These are phyloP conservation scores for Zymoseptoria crescenta DNA, from an alignment of 2,329 filamentous ascomycete species.

Conservation along the genomic window DNA sequence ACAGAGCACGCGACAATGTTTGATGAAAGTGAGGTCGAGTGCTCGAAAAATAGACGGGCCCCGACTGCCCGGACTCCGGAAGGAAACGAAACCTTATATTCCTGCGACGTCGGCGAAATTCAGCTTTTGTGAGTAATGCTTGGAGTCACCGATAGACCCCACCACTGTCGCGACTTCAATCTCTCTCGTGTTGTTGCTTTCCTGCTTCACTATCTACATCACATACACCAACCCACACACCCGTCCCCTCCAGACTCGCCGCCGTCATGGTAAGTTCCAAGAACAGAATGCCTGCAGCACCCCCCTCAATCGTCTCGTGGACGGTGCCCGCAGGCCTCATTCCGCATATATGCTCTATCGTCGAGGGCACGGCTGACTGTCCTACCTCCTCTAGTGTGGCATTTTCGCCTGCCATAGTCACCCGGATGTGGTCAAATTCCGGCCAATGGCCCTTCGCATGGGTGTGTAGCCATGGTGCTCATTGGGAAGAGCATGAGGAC, in stretches of 20 bases:
- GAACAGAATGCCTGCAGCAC: not conserved
- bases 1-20: too few species aligned
- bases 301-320: not conserved
- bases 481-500: too few species aligned
- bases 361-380: not conserved
- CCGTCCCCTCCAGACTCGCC: not conserved
- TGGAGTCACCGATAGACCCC: not conserved
- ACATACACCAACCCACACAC: not conserved
- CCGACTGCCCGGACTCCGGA: too few species aligned
- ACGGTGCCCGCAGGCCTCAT: not conserved
- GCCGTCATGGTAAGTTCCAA: not conserved
- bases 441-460: conserved; percentile 86
- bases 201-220: not conserved
- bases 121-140: too few species aligned
- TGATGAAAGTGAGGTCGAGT: too few species aligned
- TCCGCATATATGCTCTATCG: not conserved
- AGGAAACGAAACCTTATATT: too few species aligned
- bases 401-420: conserved; percentile 93
- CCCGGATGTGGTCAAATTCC: conserved; percentile 92
- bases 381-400: conserved; percentile 57
- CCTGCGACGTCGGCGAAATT: too few species aligned
- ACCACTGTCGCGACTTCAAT: not conserved
- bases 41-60: too few species aligned
- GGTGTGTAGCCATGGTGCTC: conserved; percentile 21
- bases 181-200: not conserved